phyloP scores from a whole-genome alignment of 2,329 filamentous ascomycete genomes.

The Coniochaeta sp. region DNA sequence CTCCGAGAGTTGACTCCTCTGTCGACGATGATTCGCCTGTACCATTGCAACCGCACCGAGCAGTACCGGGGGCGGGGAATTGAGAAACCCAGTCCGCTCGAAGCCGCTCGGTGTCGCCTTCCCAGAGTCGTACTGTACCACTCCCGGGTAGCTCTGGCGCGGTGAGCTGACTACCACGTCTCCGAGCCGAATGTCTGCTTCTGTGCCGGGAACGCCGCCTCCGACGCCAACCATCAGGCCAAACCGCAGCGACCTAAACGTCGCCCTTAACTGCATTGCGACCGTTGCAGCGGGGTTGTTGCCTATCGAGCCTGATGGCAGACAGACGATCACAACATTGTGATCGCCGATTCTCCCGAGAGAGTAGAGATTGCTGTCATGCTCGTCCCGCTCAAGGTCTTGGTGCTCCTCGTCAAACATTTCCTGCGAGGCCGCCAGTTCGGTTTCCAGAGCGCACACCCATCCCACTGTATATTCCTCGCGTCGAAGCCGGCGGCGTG shows the following conservation, averaged over 20 bases:
- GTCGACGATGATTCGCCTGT: too few relatives aligned
- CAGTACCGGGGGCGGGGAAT: conserved; percentile 3
- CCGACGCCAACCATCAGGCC: conserved; percentile 26
- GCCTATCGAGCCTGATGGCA: conserved; percentile 20
- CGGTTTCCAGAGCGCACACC: too few relatives aligned
- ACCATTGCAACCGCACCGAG: too few relatives aligned
- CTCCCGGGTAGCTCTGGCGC: conserved; percentile 11
- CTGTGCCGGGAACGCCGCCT: conserved; percentile 25
- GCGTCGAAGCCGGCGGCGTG: too few relatives aligned
- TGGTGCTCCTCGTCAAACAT: too few relatives aligned
- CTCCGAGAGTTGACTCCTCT: too few relatives aligned
- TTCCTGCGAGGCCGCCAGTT: too few relatives aligned
- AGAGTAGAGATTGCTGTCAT: conserved; percentile 23
- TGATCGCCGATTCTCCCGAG: conserved; percentile 23
- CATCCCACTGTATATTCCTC: too few relatives aligned
- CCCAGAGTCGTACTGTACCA: conserved; percentile 21
- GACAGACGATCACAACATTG: conserved; percentile 25
- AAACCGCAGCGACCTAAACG: conserved; percentile 19
- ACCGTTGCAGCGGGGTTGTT: conserved; percentile 16
- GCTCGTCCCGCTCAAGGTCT: too few relatives aligned
- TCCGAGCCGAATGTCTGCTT: conserved; percentile 27
- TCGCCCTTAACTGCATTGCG: conserved; percentile 18
- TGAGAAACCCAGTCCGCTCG: background rate
- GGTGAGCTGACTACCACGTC: conserved; percentile 22
- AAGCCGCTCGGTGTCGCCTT: conserved; percentile 14